Evolutionary conservation across 345 rosid species (phyloP).

Genomic region (Gossypium anomalum): DNA sequence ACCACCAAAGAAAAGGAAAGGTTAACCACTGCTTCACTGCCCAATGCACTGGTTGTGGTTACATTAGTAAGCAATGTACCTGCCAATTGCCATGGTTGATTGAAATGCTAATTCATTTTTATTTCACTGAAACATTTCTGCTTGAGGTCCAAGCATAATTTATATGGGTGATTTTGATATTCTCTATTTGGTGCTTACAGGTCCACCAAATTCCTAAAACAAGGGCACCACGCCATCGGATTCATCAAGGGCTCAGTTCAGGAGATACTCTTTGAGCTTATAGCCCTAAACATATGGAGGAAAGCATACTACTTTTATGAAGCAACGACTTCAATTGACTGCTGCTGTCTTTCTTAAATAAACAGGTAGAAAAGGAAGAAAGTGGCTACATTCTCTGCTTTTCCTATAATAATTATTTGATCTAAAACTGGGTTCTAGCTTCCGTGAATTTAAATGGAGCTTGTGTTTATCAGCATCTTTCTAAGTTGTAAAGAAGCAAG

Average conservation of each 20-base stretch:
- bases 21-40: constrained; percentile 27
- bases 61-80: neutral
- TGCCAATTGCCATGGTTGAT: neutral
- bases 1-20: constrained; percentile 62
- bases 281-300: neutral
- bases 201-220: constrained; percentile 10
- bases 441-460: neutral
- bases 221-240: neutral
- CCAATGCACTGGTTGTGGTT: neutral
- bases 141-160: neutral
- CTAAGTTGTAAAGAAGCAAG: neutral
- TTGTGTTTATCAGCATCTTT: neutral
- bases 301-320: neutral
- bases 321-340: too few species aligned
- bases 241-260: neutral
- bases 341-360: neutral
- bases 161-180: neutral
- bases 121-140: neutral
- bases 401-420: neutral
- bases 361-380: neutral
- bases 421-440: neutral
- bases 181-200: constrained; percentile 2
- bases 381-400: neutral
- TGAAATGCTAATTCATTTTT: neutral
- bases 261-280: neutral